Base-by-base conservation (phyloP, 495 filamentous ascomycete genomes). In the Amphirosellinia nigrospora region DNA sequence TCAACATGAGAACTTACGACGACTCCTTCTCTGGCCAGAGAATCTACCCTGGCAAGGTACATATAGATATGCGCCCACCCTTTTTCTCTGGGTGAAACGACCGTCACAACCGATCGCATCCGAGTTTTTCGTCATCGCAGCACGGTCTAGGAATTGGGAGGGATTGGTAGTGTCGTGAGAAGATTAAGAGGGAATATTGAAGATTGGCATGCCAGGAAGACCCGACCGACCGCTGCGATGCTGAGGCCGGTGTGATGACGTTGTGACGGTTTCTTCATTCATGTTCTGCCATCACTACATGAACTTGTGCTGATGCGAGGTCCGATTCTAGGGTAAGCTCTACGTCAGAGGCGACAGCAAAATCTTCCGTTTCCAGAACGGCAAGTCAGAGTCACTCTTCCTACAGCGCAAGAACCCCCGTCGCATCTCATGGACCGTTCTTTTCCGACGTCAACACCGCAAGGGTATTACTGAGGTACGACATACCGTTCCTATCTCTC, bases 381-480 rank as follows among this genome's bases (percentile, higher is more conserved):
- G 96, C 88, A 99, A 99, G 88, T 94, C 94, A 88, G 96, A 99
- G 86, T 97, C 93, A 73, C 92, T 99, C 75, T 98, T 98, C 90
- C 94, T 98, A 73, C 96, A 99, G 89, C 95, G 96, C 88, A 99
- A 99, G 92, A 99, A 99, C 90, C 96, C 96, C 79, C 94, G 96
- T 82, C 92, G 94, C 78, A 98, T 99, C 84, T 91, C 94, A 74
- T 99, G 96, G 96, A 99, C 96, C 69, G 91, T 94, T 75, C 93
- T 99, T 70, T 99, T 89, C 91, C 90, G 96, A 84, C 91, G 94
- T 85, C 94, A 97, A 87, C 95, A 98, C 90, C 95, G 93, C 89
- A 99, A 99, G 93, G 96, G 96, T 91, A 94, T 98, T 88, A 96
- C 95, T 88, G 96, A 99, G 93, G 96, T 98, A 89, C 86, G 91